Base-by-base conservation (phyloP, 2,329 filamentous ascomycete species). In the Diaporthe sp. region DNA sequence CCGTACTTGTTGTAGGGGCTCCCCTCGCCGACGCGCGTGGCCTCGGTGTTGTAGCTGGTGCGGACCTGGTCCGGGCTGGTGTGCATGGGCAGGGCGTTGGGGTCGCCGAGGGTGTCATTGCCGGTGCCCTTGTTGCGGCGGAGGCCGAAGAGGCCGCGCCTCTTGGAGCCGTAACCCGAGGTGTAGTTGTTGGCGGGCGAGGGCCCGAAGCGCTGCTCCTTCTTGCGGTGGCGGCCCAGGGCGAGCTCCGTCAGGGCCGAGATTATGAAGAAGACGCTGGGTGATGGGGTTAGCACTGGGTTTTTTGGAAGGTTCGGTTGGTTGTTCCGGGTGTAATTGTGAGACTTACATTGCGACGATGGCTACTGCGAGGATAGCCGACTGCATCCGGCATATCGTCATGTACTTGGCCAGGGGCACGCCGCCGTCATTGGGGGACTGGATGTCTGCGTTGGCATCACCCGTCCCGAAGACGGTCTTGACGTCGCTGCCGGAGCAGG, bases 351-450 rank as follows among this genome's bases (percentile, higher is more conserved):
- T 92, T 81, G 90, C 94, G 74, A 95, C 90, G 76, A 98, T 94
- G 42, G 95, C 87, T 22, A 97, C 92, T 4, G 94, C 94, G 78
- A 98, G 92, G 76, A 88, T 90, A 60, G 93, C 95, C 68, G 92
- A 94, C 85, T 98, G 91, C 79, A 98, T 86, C 76, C 88, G 88
- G 87, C 96, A 98, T 0, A 93, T 92, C 10, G 84, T 83, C 53
- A 81, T 82, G 76, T 86, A 88, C 63, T 83, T 88, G 2, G 89
- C 89, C 61, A 90, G 81, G 13, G 80, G 79, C 76, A 90, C 90
- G 49, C 86, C 87, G 79, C 86, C 86, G 58, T 86, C 85, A n/a
- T 88, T 85, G 76, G 85, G 85, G 31, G 86, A 85, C n/a, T 85
- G 83, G 47, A 88, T 87, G 49, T 87, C 85, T 37, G 86, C 85